Evolutionary conservation across 441 rosid species (phyloP), one percentile per base, ranked within the genome.

Genomic region (Kokia cookei): DNA sequence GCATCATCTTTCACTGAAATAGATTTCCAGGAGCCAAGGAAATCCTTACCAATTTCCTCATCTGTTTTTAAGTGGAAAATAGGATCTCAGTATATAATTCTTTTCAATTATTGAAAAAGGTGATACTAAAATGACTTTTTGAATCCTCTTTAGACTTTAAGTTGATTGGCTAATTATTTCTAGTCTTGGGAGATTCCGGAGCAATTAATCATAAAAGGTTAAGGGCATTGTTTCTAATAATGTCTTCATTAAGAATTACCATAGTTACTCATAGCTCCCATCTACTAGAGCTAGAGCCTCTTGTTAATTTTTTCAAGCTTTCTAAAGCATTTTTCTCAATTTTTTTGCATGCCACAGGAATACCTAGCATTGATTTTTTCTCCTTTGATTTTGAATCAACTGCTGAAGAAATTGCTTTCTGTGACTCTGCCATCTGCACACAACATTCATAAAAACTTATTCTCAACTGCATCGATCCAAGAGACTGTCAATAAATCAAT

Each of bases 1-100:
- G 83, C 70, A 54, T 92, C 93, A 81, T 90, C 91, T 57, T 82
- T 86, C 43, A 76, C 78, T 8, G 98, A 79, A 86, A 86, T 87
- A 58, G 90, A 83, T 82, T 92, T 92, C 98, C 98, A 94, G 63
- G 93, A 89, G 82, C 84, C 74, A 42, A 89, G 83, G 71, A 89
- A 90, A 47, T 91, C 95, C 58, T 85, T 88, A 77, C 96, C 98
- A 82, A 90, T 81, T 47, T 86, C 91, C 4, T 84, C 91, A 76
- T 88, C 99, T 92, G 90, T 81, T 69, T 43, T 67, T 62, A 76
- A 77, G 71, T 43, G 62, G 55, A 77, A 69, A 43, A 35, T 54
- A 73, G 42, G 70, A 77, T 63, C 60, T 69, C 53, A 77, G 5
- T 24, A 60, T 1, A 63, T 40, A 55, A 65, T 65, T 73, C 63